Evolutionary conservation across 106 monocot species (phyloP).

Genomic region (Triglochin maritima): DNA sequence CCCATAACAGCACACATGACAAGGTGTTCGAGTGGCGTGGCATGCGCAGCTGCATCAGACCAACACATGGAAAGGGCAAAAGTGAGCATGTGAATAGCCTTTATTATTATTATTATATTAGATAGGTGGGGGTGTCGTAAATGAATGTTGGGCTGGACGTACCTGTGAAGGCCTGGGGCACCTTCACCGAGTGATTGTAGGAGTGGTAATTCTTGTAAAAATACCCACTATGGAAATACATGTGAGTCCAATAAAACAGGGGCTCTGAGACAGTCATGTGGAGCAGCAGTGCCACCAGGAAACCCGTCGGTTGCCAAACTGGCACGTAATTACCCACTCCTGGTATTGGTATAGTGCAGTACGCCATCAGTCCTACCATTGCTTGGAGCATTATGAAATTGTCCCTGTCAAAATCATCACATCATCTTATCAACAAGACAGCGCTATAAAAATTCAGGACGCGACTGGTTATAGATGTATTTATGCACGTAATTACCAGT

Average conservation of each 20-base stretch:
- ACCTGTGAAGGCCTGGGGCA: slow-evolving; percentile 79
- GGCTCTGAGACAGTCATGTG: slow-evolving; percentile 56
- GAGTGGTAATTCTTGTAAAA: slow-evolving; percentile 61
- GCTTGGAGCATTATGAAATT: slow-evolving; percentile 70
- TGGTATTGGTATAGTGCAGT: slow-evolving; percentile 29
- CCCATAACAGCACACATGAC: slow-evolving; percentile 18
- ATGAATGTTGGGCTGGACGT: neutral
- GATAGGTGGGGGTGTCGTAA: too few species aligned
- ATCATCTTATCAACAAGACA: neutral
- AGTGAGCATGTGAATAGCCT: too few species aligned
- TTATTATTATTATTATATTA: too few species aligned
- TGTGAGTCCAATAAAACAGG: slow-evolving; percentile 53
- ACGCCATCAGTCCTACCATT: slow-evolving; percentile 40
- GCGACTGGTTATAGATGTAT: too few species aligned
- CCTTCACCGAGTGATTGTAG: slow-evolving; percentile 53
- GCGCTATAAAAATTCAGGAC: neutral
- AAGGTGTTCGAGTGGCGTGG: slow-evolving; percentile 29
- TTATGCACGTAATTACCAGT: slow-evolving; percentile 36
- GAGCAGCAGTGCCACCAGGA: slow-evolving; percentile 23
- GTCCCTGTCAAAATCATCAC: slow-evolving; percentile 51
- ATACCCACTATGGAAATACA: slow-evolving; percentile 36
- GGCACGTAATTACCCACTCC: slow-evolving; percentile 19
- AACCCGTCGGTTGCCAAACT: slow-evolving; percentile 38
- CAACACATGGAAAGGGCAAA: neutral
- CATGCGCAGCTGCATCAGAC: slow-evolving; percentile 20